phyloP scores from a whole-genome alignment of 176 grass and related monocot genomes.

The Tillandsia fasciculata region DNA sequence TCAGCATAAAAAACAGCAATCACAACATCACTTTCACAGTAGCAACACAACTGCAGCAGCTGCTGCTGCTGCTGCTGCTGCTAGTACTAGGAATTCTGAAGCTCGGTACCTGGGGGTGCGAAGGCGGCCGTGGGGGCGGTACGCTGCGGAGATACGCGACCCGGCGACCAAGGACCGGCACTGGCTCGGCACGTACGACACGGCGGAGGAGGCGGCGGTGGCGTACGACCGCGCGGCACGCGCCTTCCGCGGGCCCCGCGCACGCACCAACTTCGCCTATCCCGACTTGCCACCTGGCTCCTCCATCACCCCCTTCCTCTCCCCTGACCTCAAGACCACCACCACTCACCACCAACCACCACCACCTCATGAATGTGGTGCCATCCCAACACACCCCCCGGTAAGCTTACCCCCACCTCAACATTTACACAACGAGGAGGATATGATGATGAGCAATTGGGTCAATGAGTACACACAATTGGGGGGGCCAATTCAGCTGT shows the following conservation, averaged over 20 bases:
- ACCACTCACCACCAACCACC: constrained; percentile 37
- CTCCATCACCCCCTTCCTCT: constrained; percentile 91
- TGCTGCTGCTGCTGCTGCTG: background rate
- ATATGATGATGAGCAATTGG: too few species aligned
- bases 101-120: constrained; percentile 63
- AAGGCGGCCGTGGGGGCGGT: constrained; percentile 79
- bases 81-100: constrained; percentile 13
- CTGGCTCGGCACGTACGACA: constrained; percentile 96
- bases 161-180: constrained; percentile 90
- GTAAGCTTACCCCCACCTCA: background rate
- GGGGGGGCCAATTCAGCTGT: too few species aligned
- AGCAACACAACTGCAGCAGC: too few species aligned
- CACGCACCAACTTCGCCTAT: constrained; percentile 94
- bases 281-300: constrained; percentile 86
- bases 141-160: constrained; percentile 98
- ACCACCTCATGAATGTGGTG: constrained; percentile 18
- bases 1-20: constrained; percentile 13
- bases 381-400: background rate
- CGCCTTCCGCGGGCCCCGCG: constrained; percentile 55
- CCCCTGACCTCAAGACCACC: constrained; percentile 40
- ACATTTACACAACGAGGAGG: too few species aligned
- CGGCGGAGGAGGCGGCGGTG: constrained; percentile 89
- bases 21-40: background rate
- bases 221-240: constrained; percentile 93
- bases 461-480: too few species aligned